Percentiles rank a stretch among this genome's conserved stretches.
phyloP scores from a whole-genome alignment of 2,329 filamentous ascomycete species.

The Pestalotiopsis sp. region DNA sequence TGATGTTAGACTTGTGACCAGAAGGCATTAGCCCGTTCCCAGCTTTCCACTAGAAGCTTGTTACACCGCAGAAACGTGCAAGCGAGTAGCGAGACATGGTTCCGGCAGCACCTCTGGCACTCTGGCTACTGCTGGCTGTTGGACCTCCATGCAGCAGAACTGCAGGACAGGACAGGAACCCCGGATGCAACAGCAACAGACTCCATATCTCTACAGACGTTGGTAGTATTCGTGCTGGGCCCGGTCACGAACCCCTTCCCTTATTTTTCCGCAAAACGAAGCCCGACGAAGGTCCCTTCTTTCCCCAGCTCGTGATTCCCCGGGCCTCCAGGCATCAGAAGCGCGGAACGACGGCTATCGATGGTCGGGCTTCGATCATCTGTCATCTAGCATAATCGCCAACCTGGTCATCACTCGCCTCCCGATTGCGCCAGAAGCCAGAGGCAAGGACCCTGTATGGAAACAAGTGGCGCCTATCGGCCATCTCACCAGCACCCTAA shows the following conservation, averaged over 20 bases:
- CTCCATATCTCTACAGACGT: background rate
- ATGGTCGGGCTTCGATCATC: constrained; percentile 1
- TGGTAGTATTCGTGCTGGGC: background rate
- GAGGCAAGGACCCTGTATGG: background rate
- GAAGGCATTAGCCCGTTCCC: background rate
- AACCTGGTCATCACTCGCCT: background rate
- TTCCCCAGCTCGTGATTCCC: background rate
- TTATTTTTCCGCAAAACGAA: background rate
- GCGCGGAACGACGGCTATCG: background rate
- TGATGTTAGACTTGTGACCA: constrained; percentile 1
- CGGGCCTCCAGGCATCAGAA: background rate
- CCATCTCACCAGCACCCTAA: background rate
- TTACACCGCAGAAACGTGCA: constrained; percentile 9
- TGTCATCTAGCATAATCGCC: background rate
- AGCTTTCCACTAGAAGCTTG: background rate
- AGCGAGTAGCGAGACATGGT: background rate
- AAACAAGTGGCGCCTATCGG: constrained; percentile 15
- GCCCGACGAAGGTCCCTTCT: background rate
- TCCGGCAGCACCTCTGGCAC: background rate
- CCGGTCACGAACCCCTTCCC: background rate
- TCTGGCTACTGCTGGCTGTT: background rate
- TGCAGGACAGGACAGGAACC: background rate
- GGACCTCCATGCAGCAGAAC: constrained; percentile 1
- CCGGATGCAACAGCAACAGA: background rate
- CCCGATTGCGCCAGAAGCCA: background rate